These are phyloP conservation scores for Pythium pyrilobum DNA, from an alignment of 352 stramenopile genomes.

Conservation along the genomic window DNA sequence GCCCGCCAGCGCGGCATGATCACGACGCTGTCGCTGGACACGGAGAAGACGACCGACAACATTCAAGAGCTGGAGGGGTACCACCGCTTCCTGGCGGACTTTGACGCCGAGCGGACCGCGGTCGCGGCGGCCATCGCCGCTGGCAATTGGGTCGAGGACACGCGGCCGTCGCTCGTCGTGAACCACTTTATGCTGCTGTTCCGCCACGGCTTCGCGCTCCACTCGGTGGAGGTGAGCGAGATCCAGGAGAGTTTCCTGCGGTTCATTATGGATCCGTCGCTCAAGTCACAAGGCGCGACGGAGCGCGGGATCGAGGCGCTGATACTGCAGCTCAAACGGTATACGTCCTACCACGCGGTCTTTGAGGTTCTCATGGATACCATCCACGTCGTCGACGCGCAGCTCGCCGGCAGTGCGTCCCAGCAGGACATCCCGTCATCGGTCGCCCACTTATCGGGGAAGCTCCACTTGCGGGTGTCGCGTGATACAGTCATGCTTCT, in stretches of 20 bases:
- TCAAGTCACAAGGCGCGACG: constrained; percentile 29
- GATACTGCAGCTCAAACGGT: constrained; percentile 60
- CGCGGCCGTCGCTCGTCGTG: constrained; percentile 30
- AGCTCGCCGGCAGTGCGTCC: neutral
- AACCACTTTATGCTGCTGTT: constrained; percentile 53
- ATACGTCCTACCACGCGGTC: constrained; percentile 60
- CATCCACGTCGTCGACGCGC: constrained; percentile 23
- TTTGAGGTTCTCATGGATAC: constrained; percentile 30
- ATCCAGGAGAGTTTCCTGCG: constrained; percentile 56
- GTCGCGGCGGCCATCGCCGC: neutral
- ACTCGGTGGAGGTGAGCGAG: constrained; percentile 47
- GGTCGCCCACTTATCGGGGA: constrained; percentile 31
- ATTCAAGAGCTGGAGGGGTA: constrained; percentile 46
- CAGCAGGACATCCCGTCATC: constrained; percentile 4
- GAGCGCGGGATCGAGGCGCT: constrained; percentile 40
- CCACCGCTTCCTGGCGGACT: constrained; percentile 35
- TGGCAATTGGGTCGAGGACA: neutral
- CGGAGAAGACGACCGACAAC: constrained; percentile 36
- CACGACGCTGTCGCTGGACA: constrained; percentile 52
- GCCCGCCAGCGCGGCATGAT: constrained; percentile 58
- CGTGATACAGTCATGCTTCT: constrained; percentile 66
- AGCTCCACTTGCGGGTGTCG: constrained; percentile 46
- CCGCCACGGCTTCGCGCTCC: constrained; percentile 52
- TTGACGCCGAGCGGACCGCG: constrained; percentile 10
- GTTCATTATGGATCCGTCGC: constrained; percentile 32